A percentile compares a stretch with the other conserved stretches of the same genome.
These are phyloP conservation scores for Dichomitus squalens DNA, from an alignment of 1,284 basidiomycete genomes.

Conservation along the genomic window DNA sequence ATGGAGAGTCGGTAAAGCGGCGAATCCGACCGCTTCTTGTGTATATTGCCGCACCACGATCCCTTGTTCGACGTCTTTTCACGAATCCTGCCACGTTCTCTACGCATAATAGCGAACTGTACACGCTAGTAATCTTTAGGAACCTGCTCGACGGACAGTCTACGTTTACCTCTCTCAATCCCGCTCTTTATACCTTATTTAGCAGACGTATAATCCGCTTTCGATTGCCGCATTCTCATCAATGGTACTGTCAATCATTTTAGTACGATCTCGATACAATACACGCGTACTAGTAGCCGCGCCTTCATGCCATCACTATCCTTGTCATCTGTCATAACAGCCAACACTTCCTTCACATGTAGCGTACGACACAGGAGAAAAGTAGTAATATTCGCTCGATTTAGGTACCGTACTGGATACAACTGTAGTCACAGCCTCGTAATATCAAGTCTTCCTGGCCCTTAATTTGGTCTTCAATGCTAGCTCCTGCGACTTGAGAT, in stretches of 20 bases:
- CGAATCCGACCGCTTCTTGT: conserved; percentile 8
- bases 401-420: conserved; percentile 21
- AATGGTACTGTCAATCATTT: conserved; percentile 16
- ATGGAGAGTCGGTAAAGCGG: not conserved
- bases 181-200: conserved; percentile 12
- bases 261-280: conserved; percentile 13
- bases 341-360: conserved; percentile 19
- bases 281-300: not conserved
- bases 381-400: conserved; percentile 23
- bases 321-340: conserved; percentile 12
- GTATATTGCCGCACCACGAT: conserved; percentile 25
- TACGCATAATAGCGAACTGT: conserved; percentile 20
- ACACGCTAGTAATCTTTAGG: conserved; percentile 16
- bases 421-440: conserved; percentile 13
- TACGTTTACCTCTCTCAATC: conserved; percentile 14
- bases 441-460: conserved; percentile 9
- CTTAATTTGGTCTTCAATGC: conserved; percentile 15
- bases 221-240: conserved; percentile 14
- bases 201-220: conserved; percentile 17
- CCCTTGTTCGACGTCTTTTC: conserved; percentile 25
- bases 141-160: conserved; percentile 3
- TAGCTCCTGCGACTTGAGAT: conserved; percentile 17
- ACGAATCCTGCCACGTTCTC: conserved; percentile 25
- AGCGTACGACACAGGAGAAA: conserved; percentile 22
- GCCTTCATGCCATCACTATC: not conserved